Evolutionary conservation across 2,329 filamentous ascomycete genomes (phyloP), one percentile per base, ranked within the genome.

Genomic region (Coleophoma cylindrospora): DNA sequence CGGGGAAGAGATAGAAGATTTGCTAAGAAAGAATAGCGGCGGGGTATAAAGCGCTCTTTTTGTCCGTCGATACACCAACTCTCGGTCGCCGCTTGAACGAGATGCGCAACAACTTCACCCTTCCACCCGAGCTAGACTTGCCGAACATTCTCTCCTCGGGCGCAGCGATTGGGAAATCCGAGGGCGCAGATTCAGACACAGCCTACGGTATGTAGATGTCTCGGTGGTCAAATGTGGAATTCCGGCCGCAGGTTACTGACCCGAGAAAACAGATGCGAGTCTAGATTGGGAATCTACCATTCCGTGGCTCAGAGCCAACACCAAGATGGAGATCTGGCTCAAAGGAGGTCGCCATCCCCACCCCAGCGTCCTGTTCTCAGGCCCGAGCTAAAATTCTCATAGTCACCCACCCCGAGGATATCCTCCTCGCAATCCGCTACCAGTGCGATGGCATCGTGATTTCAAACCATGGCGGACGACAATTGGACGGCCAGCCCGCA

Each of bases 361-460:
- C 34, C 17, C 27, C 11, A 38, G 33, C 21, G 1, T 19, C 2
- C 0, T 5, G 38, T 56, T 37, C 54, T 72, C 15, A 60, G 0
- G 79, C 82, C 88, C 37, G 74, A 79, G 57, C 71, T 80, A 27
- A 83, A 83, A 63, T 17, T 14, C 14, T 22, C 15, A 79, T 79
- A 0, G 77, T 79, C 17, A 68, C 75, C 8, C 50, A 2, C 19
- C 69, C 72, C 2, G 69, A 73, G 19, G 76, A 79, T 46, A 74
- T 73, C 0, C 59, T 66, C 19, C 54, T 70, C 15, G 76, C 75
- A 0, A 65, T 70, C 11, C 49, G 66, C 47, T 51, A 68, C 43
- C 72, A 73, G 1, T 67, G 72, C 2, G 69, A 75, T 40, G 75
- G 75, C 11, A 69, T 81, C n/a, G 62, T 80, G 1, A 73, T 80